phyloP scores from a whole-genome alignment of 176 grass and related monocot genomes.

The Olyra latifolia region DNA sequence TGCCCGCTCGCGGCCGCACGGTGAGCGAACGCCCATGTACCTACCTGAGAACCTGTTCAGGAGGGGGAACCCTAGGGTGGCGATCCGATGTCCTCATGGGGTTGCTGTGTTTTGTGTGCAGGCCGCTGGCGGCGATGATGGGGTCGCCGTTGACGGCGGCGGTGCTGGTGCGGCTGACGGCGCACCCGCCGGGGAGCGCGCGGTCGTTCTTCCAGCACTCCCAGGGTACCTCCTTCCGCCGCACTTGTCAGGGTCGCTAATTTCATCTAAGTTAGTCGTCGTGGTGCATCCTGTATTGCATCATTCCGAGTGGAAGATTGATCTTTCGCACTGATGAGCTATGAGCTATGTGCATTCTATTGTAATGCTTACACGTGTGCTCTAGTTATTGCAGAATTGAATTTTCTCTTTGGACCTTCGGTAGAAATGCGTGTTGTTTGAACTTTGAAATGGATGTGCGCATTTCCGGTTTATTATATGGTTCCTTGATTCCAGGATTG shows the following conservation, averaged over 20 bases:
- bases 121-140: constrained; percentile 68
- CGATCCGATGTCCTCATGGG: neutral
- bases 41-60: neutral
- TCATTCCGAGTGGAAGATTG: neutral
- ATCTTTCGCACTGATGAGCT: neutral
- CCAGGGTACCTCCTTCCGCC: constrained; percentile 74
- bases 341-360: neutral
- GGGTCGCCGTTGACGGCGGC: constrained; percentile 45
- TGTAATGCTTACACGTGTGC: neutral
- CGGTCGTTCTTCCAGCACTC: constrained; percentile 96
- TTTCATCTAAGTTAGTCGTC: constrained; percentile 25
- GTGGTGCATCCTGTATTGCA: constrained; percentile 5
- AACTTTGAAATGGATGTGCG: neutral
- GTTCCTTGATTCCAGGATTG: neutral
- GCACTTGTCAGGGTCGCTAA: constrained; percentile 67
- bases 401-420: neutral
- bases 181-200: constrained; percentile 66
- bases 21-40: neutral
- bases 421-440: neutral
- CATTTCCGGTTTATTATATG: neutral
- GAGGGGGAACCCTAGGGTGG: neutral
- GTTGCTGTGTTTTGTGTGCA: constrained; percentile 22
- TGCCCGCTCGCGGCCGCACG: constrained; percentile 35
- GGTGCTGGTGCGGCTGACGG: constrained; percentile 67
- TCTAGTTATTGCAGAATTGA: neutral